Conservation (phyloP, 805 yeast species). For the Yarrowia sp. region DNA sequence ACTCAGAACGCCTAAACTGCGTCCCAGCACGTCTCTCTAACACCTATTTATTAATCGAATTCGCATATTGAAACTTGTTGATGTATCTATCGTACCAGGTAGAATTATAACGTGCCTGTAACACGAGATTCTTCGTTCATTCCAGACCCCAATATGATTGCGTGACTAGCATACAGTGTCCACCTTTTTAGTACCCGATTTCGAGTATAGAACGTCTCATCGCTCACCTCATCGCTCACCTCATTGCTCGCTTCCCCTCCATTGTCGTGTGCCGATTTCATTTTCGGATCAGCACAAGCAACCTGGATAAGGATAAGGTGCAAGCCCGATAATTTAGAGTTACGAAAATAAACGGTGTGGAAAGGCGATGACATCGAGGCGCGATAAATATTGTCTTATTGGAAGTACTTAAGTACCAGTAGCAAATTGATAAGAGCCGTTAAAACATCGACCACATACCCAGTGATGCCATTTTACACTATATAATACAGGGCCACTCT, state of each 20-base stretch:
- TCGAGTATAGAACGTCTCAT: neutral
- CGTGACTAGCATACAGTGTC: no score
- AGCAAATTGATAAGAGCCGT: no score
- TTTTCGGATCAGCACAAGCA: constrained; percentile 11
- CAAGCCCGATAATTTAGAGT: neutral
- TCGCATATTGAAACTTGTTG: neutral
- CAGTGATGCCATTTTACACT: no score
- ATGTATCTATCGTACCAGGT: no score
- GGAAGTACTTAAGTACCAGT: neutral
- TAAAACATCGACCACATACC: no score
- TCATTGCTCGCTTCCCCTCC: neutral
- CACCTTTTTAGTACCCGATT: no score
- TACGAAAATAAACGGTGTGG: neutral
- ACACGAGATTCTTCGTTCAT: no score
- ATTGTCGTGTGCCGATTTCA: neutral
- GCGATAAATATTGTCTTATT: neutral
- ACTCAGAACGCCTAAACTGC: neutral
- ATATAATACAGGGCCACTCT: no score
- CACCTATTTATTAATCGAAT: neutral
- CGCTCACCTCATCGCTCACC: neutral
- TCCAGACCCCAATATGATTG: no score
- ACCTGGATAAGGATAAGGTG: constrained; percentile 9
- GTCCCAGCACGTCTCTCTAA: neutral
- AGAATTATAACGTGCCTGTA: no score
- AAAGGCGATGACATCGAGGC: neutral